Percentiles rank a stretch among this genome's conserved stretches.
Conservation (phyloP, 1,139 yeast genomes). For the Taphrina wiesneri region DNA sequence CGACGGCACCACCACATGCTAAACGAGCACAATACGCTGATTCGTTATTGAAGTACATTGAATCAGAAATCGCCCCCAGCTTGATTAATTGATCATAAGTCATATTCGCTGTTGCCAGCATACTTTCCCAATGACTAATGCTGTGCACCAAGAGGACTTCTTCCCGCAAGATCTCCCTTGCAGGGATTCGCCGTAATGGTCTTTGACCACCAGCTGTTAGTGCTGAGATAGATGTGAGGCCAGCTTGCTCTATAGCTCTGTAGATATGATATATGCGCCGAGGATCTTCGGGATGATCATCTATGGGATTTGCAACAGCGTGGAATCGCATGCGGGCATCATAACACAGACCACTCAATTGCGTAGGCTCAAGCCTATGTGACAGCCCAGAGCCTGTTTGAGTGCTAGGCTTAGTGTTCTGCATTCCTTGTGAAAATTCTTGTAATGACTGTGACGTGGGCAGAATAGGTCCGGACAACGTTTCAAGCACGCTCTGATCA, state of each 20-base stretch:
- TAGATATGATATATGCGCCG: conserved; percentile 91
- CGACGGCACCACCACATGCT: conserved; percentile 96
- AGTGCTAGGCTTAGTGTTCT: not conserved
- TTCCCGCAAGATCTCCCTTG: conserved; percentile 81
- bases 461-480: not conserved
- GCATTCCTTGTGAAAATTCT: not conserved
- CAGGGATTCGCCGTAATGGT: conserved; percentile 92
- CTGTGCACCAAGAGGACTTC: conserved; percentile 88
- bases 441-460: not conserved
- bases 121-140: conserved; percentile 70
- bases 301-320: conserved; percentile 89
- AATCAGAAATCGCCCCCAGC: conserved; percentile 89
- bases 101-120: conserved; percentile 76
- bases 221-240: conserved; percentile 77
- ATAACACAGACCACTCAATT: conserved; percentile 75
- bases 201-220: conserved; percentile 77
- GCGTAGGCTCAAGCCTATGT: not conserved
- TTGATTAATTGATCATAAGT: conserved; percentile 71
- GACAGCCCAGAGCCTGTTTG: not conserved
- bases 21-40: conserved; percentile 82
- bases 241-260: conserved; percentile 90
- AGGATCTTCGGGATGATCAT: conserved; percentile 99
- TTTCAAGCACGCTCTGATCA: not conserved
- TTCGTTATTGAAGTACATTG: conserved; percentile 92
- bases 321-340: conserved; percentile 98